Conservation (phyloP, 1,284 basidiomycete species). For the Sphagnurus paluster region DNA sequence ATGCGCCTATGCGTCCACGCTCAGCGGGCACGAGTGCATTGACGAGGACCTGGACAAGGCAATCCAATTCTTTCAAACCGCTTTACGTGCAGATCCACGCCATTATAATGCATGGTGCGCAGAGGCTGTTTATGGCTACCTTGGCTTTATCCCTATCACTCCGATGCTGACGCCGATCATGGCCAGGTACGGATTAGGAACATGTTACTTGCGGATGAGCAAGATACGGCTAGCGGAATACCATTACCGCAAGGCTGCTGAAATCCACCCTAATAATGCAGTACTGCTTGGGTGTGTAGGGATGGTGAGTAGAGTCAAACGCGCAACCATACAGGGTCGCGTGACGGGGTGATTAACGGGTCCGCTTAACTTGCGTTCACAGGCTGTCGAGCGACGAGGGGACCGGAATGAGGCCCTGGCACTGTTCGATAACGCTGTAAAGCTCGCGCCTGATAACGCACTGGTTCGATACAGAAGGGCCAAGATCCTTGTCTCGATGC, state of each 20-base stretch:
- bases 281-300: slow-evolving; percentile 90
- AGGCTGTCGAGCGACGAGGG: slow-evolving; percentile 84
- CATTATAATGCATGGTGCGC: slow-evolving; percentile 95
- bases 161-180: slow-evolving; percentile 15
- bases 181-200: slow-evolving; percentile 93
- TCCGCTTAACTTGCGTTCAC: slow-evolving; percentile 25
- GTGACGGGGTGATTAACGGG: slow-evolving; percentile 24
- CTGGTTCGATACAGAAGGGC: slow-evolving; percentile 90
- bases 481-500: slow-evolving; percentile 82
- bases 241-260: slow-evolving; percentile 87
- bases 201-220: slow-evolving; percentile 90
- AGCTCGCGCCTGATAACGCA: slow-evolving; percentile 78
- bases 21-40: slow-evolving; percentile 92
- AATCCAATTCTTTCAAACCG: slow-evolving; percentile 85
- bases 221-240: slow-evolving; percentile 90
- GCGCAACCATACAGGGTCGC: slow-evolving; percentile 26
- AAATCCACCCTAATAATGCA: slow-evolving; percentile 90
- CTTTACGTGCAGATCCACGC: slow-evolving; percentile 82
- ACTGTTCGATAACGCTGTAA: slow-evolving; percentile 78
- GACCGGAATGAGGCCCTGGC: slow-evolving; percentile 72
- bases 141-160: slow-evolving; percentile 1
- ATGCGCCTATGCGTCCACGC: slow-evolving; percentile 90
- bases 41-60: slow-evolving; percentile 92
- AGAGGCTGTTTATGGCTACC: slow-evolving; percentile 9
- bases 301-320: slow-evolving; percentile 62